Conservation (phyloP, 352 stramenopile genomes). For the Phytophthora idaei region DNA sequence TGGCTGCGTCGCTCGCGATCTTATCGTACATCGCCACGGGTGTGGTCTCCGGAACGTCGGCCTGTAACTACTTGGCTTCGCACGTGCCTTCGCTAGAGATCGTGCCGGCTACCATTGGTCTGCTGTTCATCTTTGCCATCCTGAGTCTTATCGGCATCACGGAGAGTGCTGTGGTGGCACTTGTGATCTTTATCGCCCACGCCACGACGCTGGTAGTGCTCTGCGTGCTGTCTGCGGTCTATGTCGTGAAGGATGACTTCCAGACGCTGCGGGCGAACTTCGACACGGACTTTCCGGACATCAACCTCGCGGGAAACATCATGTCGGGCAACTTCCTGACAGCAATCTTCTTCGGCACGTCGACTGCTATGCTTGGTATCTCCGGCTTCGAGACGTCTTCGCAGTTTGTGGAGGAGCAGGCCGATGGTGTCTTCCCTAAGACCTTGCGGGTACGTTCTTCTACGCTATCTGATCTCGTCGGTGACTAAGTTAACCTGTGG, state of each 20-base stretch:
- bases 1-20: constrained; percentile 93
- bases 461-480: neutral
- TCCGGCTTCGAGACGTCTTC: constrained; percentile 95
- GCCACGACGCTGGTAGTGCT: constrained; percentile 85
- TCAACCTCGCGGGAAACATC: constrained; percentile 84
- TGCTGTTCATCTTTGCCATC: constrained; percentile 93
- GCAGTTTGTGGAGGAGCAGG: constrained; percentile 95
- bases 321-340: constrained; percentile 84
- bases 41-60: constrained; percentile 87
- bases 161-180: constrained; percentile 91
- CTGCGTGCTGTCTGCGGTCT: constrained; percentile 78
- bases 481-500: constrained; percentile 6
- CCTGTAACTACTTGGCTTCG: constrained; percentile 87
- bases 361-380: constrained; percentile 94
- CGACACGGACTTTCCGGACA: constrained; percentile 82
- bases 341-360: constrained; percentile 92
- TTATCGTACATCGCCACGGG: constrained; percentile 97
- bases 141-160: constrained; percentile 93
- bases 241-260: constrained; percentile 83
- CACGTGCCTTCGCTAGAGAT: constrained; percentile 78
- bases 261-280: constrained; percentile 86
- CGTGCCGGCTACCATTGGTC: constrained; percentile 75
- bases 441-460: constrained; percentile 75
- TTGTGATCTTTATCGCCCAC: constrained; percentile 93
- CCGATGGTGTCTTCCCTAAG: constrained; percentile 94